phyloP scores from a whole-genome alignment of 73 alveolate species.

The Tetrahymena elliotti region DNA sequence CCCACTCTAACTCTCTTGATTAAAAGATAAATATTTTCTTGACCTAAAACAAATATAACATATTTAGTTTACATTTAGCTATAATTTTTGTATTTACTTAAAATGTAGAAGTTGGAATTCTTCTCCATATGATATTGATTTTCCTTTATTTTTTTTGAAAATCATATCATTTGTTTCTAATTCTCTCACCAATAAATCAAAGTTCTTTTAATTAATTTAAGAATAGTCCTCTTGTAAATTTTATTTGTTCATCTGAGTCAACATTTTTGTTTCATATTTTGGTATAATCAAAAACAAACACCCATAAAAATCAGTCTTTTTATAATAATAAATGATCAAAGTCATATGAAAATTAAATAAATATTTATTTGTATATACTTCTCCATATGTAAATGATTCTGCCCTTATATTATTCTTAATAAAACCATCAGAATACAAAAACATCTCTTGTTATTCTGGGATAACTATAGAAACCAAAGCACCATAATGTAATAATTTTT shows the following conservation, averaged over 20 bases:
- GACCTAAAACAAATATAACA: background rate
- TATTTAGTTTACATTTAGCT: background rate
- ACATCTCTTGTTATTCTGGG: background rate
- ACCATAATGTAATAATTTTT: background rate
- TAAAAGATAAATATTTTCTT: background rate
- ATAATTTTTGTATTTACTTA: background rate
- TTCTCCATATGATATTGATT: background rate
- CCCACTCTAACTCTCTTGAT: background rate
- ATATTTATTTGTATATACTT: background rate
- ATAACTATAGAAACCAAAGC: background rate
- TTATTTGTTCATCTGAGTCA: background rate
- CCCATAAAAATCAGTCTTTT: background rate
- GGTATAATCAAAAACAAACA: background rate
- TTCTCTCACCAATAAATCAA: background rate
- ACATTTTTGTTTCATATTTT: background rate
- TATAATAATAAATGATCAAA: background rate
- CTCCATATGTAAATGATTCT: background rate
- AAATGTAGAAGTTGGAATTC: background rate
- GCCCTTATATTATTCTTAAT: background rate
- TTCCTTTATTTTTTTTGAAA: background rate
- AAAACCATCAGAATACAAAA: background rate
- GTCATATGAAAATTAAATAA: background rate
- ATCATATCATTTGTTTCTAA: background rate
- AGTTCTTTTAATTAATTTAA: background rate
- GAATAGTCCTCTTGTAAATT: background rate